phyloP scores from a whole-genome alignment of 768 basidiomycete genomes.

The Russula lepida region DNA sequence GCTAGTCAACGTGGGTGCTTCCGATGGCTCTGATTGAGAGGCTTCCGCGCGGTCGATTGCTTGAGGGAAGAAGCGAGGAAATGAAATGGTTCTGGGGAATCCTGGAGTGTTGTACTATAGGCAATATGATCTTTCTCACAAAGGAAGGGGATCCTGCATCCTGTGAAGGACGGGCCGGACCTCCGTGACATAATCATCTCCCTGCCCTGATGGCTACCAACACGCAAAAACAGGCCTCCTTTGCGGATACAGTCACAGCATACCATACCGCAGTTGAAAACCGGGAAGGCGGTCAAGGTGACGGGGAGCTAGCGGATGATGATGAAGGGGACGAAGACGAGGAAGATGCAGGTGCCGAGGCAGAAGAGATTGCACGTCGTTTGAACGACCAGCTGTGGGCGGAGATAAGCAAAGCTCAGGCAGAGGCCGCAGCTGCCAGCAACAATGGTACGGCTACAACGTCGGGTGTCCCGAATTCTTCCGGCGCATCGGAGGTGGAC shows the following conservation, averaged over 20 bases:
- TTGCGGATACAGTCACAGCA: background rate
- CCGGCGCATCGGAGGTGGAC: conserved; percentile 3
- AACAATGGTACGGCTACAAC: conserved; percentile 12
- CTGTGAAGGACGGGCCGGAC: background rate
- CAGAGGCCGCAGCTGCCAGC: conserved; percentile 30
- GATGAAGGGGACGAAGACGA: conserved; percentile 45
- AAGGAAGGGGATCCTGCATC: too few relatives aligned
- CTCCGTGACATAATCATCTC: background rate
- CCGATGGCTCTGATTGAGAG: background rate
- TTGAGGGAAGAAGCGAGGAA: background rate
- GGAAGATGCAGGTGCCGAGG: conserved; percentile 51
- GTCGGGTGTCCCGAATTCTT: conserved; percentile 11
- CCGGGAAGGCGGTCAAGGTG: background rate
- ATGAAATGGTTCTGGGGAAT: background rate
- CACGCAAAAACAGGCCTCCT: background rate
- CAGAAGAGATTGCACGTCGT: conserved; percentile 63
- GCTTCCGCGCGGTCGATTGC: background rate
- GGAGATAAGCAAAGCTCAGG: conserved; percentile 58
- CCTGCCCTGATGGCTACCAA: background rate
- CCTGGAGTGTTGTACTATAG: background rate
- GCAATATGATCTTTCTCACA: background rate
- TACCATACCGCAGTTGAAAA: background rate
- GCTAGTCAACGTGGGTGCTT: background rate
- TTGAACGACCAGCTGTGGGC: conserved; percentile 75
- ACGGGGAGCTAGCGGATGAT: background rate